These are phyloP conservation scores for Macrophomina pseudophaseolina DNA, from an alignment of 2,329 filamentous ascomycete genomes.

Conservation along the genomic window DNA sequence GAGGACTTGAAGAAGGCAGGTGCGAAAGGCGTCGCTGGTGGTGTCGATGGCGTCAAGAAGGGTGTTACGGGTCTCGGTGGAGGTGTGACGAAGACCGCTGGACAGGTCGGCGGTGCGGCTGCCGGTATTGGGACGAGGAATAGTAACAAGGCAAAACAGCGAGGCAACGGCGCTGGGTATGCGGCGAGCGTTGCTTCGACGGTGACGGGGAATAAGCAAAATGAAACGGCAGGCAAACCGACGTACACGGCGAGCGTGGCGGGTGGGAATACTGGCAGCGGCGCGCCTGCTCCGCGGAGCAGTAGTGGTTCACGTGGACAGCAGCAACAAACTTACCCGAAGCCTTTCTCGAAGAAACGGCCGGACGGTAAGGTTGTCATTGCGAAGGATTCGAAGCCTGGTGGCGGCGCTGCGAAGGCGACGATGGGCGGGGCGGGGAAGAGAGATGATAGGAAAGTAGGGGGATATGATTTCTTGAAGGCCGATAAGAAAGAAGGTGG, in stretches of 20 bases:
- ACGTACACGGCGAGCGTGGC: neutral
- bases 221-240: too few species aligned
- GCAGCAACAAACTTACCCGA: neutral
- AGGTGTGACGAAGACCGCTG: neutral
- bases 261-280: neutral
- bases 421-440: slow-evolving; percentile 1
- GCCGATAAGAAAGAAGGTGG: neutral
- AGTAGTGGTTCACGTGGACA: neutral
- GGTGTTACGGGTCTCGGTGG: neutral
- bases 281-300: neutral
- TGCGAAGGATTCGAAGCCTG: slow-evolving; percentile 8
- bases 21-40: neutral
- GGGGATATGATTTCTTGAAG: slow-evolving; percentile 1
- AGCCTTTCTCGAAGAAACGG: slow-evolving; percentile 10
- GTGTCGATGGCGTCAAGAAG: neutral
- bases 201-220: too few species aligned
- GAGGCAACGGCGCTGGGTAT: too few species aligned
- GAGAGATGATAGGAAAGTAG: neutral
- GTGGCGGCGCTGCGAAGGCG: neutral
- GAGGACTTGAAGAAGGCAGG: slow-evolving; percentile 7
- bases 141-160: neutral
- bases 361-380: slow-evolving; percentile 21
- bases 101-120: neutral
- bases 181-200: too few species aligned
- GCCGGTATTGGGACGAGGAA: neutral